phyloP scores from a whole-genome alignment of 495 filamentous ascomycete genomes.

The Aspergillus ostianus region DNA sequence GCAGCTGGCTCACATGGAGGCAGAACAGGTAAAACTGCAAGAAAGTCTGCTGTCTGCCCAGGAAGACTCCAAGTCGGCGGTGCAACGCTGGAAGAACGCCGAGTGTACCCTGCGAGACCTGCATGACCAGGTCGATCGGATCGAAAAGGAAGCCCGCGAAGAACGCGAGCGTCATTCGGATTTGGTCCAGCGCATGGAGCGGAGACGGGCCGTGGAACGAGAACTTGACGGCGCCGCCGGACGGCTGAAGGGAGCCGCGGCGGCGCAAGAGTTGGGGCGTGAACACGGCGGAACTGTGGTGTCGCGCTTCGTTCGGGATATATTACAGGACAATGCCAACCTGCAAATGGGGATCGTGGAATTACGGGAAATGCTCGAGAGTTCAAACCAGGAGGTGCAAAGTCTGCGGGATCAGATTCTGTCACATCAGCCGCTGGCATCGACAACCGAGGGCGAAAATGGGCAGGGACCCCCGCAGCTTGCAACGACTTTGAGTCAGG shows the following conservation, averaged over 20 bases:
- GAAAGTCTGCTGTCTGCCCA: conserved; percentile 59
- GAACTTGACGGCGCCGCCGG: conserved; percentile 75
- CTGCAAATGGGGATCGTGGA: conserved; percentile 88
- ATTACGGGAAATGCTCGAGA: conserved; percentile 84
- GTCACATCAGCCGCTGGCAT: conserved; percentile 67
- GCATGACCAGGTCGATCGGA: conserved; percentile 82
- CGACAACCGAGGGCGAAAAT: conserved; percentile 27
- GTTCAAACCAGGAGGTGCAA: conserved; percentile 92
- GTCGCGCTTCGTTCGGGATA: conserved; percentile 91
- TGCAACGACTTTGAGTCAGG: conserved; percentile 60
- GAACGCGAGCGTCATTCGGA: conserved; percentile 83
- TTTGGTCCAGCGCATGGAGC: conserved; percentile 75
- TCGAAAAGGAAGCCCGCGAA: conserved; percentile 79
- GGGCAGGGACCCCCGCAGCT: conserved; percentile 20
- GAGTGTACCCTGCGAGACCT: conserved; percentile 70
- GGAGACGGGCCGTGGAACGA: conserved; percentile 67
- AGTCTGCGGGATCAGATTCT: conserved; percentile 79
- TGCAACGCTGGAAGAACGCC: conserved; percentile 79
- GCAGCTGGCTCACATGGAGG: conserved; percentile 73
- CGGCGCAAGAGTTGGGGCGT: conserved; percentile 57
- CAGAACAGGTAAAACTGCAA: conserved; percentile 73
- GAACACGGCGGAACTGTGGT: conserved; percentile 64
- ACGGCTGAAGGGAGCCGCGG: conserved; percentile 74
- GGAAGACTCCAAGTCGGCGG: conserved; percentile 70
- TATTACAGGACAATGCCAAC: conserved; percentile 92